These are phyloP conservation scores for Eucalyptus marginata DNA, from an alignment of 345 rosid genomes.

Conservation along the genomic window DNA sequence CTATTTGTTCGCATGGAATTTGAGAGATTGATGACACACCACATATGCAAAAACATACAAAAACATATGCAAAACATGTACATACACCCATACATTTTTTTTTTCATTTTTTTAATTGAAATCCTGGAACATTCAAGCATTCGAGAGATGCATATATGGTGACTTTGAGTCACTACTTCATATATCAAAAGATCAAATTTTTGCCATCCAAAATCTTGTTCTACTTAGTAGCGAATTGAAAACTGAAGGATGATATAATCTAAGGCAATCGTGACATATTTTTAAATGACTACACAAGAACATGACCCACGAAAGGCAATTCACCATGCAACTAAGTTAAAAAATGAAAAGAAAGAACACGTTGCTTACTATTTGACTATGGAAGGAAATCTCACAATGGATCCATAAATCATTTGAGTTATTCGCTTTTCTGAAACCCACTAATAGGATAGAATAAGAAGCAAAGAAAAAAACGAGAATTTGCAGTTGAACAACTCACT, in stretches of 20 bases:
- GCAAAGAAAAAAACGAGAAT: neutral
- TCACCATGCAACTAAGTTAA: neutral
- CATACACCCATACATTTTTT: too few relatives aligned
- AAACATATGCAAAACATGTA: too few relatives aligned
- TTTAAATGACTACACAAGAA: conserved; percentile 9
- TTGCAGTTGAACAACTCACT: neutral
- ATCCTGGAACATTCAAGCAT: too few relatives aligned
- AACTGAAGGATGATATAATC: neutral
- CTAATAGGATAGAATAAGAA: neutral
- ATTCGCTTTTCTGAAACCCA: neutral
- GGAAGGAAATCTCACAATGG: neutral
- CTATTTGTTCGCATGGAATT: fast-evolving
- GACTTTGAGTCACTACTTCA: too few relatives aligned
- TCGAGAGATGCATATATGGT: too few relatives aligned
- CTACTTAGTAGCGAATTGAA: neutral
- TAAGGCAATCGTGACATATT: neutral
- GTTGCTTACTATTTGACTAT: neutral
- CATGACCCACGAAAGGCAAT: neutral
- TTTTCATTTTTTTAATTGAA: too few relatives aligned
- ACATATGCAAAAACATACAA: too few relatives aligned
- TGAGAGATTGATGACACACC: too few relatives aligned
- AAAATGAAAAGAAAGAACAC: neutral
- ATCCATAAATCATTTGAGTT: neutral
- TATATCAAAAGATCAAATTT: too few relatives aligned
- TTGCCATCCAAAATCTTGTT: too few relatives aligned